phyloP scores from a whole-genome alignment of 202 grass and related monocot species.

The Carex arenaria region DNA sequence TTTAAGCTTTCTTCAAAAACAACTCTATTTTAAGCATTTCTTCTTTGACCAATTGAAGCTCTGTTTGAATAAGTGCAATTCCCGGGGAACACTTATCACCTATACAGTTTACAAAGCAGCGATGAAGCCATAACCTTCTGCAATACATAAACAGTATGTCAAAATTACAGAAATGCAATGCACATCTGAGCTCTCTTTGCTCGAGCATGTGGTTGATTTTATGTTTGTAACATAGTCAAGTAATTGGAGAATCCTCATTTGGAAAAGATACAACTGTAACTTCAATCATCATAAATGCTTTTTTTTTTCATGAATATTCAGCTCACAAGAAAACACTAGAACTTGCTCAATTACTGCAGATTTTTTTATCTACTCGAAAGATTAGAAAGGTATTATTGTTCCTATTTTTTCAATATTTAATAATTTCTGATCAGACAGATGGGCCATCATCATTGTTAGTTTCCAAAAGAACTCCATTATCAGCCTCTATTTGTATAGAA shows the following conservation, averaged over 20 bases:
- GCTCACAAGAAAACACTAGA: neutral
- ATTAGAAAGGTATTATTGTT: neutral
- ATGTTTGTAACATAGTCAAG: neutral
- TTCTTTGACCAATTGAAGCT: neutral
- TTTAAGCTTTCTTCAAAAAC: neutral
- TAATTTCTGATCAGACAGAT: neutral
- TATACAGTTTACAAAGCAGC: neutral
- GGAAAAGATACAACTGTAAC: neutral
- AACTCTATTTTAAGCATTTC: neutral
- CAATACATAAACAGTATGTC: neutral
- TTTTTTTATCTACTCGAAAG: neutral
- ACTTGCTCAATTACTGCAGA: neutral
- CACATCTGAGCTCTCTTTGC: neutral
- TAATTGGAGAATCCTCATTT: neutral
- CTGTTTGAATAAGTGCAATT: neutral
- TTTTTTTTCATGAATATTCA: neutral
- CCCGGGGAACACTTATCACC: neutral
- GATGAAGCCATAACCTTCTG: conserved; percentile 3
- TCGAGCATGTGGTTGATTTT: neutral
- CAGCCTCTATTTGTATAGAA: no score
- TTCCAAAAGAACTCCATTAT: neutral
- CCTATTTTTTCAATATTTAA: neutral
- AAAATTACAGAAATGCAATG: conserved; percentile 3
- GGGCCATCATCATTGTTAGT: neutral
- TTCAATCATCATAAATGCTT: neutral